phyloP scores from a whole-genome alignment of 208 protist genomes.

The Trypanosomatidae sp. region DNA sequence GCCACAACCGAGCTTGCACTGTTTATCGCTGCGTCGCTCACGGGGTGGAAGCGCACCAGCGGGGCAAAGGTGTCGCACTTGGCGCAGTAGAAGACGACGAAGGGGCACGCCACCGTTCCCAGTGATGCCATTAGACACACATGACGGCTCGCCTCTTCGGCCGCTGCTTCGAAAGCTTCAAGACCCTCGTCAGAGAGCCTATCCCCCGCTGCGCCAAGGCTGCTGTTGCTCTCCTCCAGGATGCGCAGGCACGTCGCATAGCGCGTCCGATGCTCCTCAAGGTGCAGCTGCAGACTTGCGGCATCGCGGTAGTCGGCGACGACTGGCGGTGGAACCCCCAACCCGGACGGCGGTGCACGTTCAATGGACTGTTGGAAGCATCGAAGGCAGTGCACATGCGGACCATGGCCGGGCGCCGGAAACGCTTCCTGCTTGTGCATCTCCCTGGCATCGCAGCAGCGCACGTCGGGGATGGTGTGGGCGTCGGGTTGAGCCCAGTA shows the following conservation, averaged over 20 bases:
- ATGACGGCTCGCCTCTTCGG: slow-evolving; percentile 49
- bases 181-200: slow-evolving; percentile 20
- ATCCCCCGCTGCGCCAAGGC: slow-evolving; percentile 12
- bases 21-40: background rate
- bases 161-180: slow-evolving; percentile 39
- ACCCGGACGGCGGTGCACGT: background rate
- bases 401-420: slow-evolving; percentile 15
- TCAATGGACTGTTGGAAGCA: slow-evolving; percentile 34
- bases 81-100: slow-evolving; percentile 58
- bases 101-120: slow-evolving; percentile 38
- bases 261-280: slow-evolving; percentile 17
- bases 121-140: slow-evolving; percentile 52
- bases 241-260: slow-evolving; percentile 26
- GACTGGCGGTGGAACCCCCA: slow-evolving; percentile 29
- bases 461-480: slow-evolving; percentile 21
- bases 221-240: slow-evolving; percentile 28
- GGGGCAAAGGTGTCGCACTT: slow-evolving; percentile 57
- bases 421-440: slow-evolving; percentile 13
- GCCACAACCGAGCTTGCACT: background rate
- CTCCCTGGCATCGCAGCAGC: slow-evolving; percentile 27
- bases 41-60: slow-evolving; percentile 24
- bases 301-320: slow-evolving; percentile 30
- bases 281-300: slow-evolving; percentile 21
- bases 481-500: slow-evolving; percentile 6
- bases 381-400: slow-evolving; percentile 54